phyloP scores from a whole-genome alignment of 768 basidiomycete genomes.

The Gloeopeniophorella convolvens region DNA sequence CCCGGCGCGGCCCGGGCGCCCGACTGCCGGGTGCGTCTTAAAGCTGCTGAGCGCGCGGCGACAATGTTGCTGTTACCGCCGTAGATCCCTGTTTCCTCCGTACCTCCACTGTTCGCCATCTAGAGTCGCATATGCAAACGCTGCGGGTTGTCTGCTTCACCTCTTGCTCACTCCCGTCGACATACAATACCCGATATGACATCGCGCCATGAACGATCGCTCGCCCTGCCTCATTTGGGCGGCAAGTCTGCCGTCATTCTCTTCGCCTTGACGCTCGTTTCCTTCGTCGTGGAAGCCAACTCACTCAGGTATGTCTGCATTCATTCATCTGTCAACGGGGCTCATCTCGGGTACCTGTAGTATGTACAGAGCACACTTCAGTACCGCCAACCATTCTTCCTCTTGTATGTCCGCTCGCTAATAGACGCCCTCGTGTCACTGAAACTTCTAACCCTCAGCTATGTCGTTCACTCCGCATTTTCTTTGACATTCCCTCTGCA shows the following conservation, averaged over 20 bases:
- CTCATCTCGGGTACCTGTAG: slow-evolving; percentile 31
- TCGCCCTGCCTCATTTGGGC: slow-evolving; percentile 23
- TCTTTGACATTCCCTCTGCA: slow-evolving; percentile 77
- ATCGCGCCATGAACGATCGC: background rate
- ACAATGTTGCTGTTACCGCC: no score
- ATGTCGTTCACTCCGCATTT: slow-evolving; percentile 81
- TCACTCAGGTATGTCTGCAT: slow-evolving; percentile 54
- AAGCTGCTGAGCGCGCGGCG: no score
- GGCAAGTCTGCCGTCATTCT: slow-evolving; percentile 45
- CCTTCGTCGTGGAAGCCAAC: slow-evolving; percentile 74
- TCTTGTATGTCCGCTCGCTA: slow-evolving; percentile 66
- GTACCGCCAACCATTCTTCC: slow-evolving; percentile 84
- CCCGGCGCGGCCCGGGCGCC: no score
- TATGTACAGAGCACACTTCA: slow-evolving; percentile 71
- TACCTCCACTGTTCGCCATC: no score
- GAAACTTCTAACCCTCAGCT: slow-evolving; percentile 41
- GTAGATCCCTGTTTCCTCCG: no score
- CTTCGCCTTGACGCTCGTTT: slow-evolving; percentile 54
- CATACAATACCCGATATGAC: background rate
- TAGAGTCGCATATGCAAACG: no score
- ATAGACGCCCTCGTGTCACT: background rate
- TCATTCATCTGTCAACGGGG: background rate
- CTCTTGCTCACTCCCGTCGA: no score
- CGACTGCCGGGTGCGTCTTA: no score
- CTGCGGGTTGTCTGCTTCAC: no score